Evolutionary conservation across 192 early-diverging fungal species (phyloP).

Genomic region (Spinellus fusiger): DNA sequence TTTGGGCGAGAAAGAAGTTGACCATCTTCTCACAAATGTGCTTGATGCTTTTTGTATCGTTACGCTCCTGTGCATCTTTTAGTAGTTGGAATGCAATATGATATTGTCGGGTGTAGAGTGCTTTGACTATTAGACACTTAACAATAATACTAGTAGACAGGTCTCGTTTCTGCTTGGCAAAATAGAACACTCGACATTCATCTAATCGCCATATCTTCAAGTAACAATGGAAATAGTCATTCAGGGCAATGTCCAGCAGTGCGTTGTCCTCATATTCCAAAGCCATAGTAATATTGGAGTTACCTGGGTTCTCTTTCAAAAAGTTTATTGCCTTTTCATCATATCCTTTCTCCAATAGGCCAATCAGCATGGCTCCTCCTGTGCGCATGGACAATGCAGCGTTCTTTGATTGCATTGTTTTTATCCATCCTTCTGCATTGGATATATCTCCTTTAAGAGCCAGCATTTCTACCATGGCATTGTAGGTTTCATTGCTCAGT

Average conservation of each 20-base stretch:
- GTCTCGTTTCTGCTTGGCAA: background rate
- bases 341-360: background rate
- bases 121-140: background rate
- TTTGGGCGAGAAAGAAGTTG: background rate
- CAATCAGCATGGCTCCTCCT: background rate
- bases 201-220: constrained; percentile 4
- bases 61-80: background rate
- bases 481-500: background rate
- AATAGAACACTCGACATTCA: background rate
- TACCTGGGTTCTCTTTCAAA: background rate
- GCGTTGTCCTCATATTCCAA: background rate
- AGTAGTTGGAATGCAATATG: background rate
- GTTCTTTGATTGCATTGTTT: background rate
- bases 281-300: background rate
- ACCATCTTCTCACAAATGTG: background rate
- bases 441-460: background rate
- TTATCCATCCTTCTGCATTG: background rate
- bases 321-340: background rate
- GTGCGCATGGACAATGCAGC: background rate
- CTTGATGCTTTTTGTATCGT: background rate
- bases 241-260: constrained; percentile 8
- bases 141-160: background rate
- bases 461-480: background rate
- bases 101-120: background rate
- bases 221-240: background rate